Evolutionary conservation across 805 yeast species (phyloP), one percentile per base, ranked within the genome.

Genomic region (Kregervanrija fluxuum): DNA sequence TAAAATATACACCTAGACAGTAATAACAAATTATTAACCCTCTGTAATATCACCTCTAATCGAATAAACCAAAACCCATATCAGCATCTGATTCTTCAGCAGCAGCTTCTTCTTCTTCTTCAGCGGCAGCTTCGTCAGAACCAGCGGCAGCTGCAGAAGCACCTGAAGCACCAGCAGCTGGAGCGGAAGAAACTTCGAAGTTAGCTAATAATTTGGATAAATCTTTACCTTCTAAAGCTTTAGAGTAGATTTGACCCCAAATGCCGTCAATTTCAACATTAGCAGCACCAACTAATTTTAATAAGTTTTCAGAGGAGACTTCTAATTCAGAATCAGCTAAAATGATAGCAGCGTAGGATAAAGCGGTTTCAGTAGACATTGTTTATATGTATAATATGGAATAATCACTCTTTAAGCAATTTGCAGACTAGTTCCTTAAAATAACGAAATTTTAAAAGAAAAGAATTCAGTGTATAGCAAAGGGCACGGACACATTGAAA

Each of bases 301-400:
- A 65, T 66, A 85, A 77, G 77, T 84, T 84, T 68, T 82, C 90
- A 60, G 89, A 58, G 52, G 95, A 79, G 80, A 91, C 82, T 72
- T 90, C 96, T 65, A 89, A 75, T 60, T 89, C 96, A 65, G 97
- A 85, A 68, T 91, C 99, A 59, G 97, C 95, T 73, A 91, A 82
- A 77, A 91, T 90, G 71, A 91, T 79, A 67, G 98, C 95, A 71
- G 99, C 98, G 85, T 88, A 89, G 58, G 96, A 85, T 67, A 88
- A 84, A 68, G 95, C 85, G 67, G 95, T 77, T 82, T 88, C 95
- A 64, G 78, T 66, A 69, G 95, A 84, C 93, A 86, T 85, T 68
- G 62, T 68, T 48, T 33, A 22, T 38, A 14, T 42, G 5, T 41
- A 35, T 40, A 28, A 28, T 43, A 37, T 64, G 70, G 69, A 64